These are phyloP conservation scores for Schizonepeta tenuifolia DNA, from an alignment of 257 asterid species.

Conservation along the genomic window DNA sequence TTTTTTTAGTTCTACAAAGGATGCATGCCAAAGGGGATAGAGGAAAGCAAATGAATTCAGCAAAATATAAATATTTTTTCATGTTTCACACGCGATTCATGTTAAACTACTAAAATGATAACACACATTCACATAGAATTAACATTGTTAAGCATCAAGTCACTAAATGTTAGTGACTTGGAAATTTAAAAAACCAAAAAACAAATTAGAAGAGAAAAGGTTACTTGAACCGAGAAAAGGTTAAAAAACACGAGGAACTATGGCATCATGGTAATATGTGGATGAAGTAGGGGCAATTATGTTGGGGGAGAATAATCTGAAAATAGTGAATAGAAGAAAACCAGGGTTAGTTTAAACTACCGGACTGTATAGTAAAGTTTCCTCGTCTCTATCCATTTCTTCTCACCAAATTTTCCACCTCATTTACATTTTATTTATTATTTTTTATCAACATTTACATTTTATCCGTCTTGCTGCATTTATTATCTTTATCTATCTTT, in stretches of 20 bases:
- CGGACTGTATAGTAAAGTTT: conserved; percentile 33
- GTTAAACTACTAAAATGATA: background rate
- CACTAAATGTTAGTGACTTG: background rate
- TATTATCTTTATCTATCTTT: conserved; percentile 29
- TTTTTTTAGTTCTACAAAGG: background rate
- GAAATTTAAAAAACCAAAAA: background rate
- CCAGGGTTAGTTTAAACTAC: conserved; percentile 39
- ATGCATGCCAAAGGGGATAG: background rate
- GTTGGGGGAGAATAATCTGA: background rate
- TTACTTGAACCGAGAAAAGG: background rate
- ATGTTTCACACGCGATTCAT: background rate
- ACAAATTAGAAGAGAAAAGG: background rate
- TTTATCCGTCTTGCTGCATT: conserved; percentile 42
- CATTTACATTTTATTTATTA: conserved; percentile 34
- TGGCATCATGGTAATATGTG: conserved; percentile 39
- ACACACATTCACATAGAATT: background rate
- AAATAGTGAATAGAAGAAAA: conserved; percentile 26
- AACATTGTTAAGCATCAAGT: background rate
- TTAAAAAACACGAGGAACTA: background rate
- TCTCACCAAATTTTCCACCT: conserved; percentile 42
- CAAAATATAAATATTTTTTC: no score
- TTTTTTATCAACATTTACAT: conserved; percentile 32
- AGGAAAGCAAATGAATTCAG: no score
- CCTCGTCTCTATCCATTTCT: conserved; percentile 49
- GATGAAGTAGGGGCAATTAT: background rate